Conservation (phyloP, 177 flowering plant genomes). For the Vitis hybrid region DNA sequence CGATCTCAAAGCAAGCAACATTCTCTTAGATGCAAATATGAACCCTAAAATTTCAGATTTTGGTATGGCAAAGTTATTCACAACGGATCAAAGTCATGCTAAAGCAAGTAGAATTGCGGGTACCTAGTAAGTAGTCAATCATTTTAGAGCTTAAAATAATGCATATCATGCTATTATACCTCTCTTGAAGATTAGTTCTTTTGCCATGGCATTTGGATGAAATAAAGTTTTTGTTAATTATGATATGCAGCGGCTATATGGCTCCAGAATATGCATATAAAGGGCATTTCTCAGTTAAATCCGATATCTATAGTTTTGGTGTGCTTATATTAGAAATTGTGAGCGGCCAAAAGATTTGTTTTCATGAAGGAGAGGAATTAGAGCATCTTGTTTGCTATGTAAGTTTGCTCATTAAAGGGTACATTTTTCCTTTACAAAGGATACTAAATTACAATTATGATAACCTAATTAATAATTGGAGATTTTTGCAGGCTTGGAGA, state of each 20-base stretch:
- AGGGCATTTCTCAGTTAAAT: slow-evolving; percentile 16
- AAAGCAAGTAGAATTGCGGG: slow-evolving; percentile 16
- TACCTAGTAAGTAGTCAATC: slow-evolving; percentile 11
- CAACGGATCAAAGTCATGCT: slow-evolving; percentile 21
- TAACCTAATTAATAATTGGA: too few relatives aligned
- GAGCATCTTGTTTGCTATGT: slow-evolving; percentile 10
- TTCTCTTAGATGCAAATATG: slow-evolving; percentile 43
- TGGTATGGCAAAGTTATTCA: slow-evolving; percentile 45
- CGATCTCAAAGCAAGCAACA: slow-evolving; percentile 14
- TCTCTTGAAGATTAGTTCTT: too few relatives aligned
- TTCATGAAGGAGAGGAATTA: background rate
- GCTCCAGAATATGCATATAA: slow-evolving; percentile 15
- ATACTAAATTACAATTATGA: too few relatives aligned
- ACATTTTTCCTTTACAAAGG: too few relatives aligned
- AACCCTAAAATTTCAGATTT: slow-evolving; percentile 53
- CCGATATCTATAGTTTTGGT: slow-evolving; percentile 21
- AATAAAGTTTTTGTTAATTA: too few relatives aligned
- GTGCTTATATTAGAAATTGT: slow-evolving; percentile 15
- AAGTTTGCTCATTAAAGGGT: background rate
- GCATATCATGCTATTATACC: too few relatives aligned
- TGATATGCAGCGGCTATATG: slow-evolving; percentile 19
- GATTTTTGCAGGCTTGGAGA: slow-evolving; percentile 18
- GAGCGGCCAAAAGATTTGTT: slow-evolving; percentile 13
- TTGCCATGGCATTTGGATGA: background rate
- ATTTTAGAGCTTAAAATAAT: background rate